These are phyloP conservation scores for Persicaria tinctoria DNA, from an alignment of 148 eudicot genomes.

Conservation along the genomic window DNA sequence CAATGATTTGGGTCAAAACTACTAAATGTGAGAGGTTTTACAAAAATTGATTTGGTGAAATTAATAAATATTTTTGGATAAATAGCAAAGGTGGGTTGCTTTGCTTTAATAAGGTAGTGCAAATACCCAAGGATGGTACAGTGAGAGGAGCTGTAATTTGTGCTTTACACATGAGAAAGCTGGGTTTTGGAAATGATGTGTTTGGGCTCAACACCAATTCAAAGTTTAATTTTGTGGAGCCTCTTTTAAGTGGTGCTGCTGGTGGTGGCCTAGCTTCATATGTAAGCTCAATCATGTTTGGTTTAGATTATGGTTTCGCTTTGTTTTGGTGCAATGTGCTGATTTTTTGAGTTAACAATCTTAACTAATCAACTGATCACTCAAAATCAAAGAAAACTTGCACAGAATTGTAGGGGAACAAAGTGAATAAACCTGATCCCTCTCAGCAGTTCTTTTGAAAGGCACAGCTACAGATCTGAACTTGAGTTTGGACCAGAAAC, in stretches of 20 bases:
- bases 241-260: background rate
- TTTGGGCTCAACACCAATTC: background rate
- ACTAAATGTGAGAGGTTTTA: too few species aligned
- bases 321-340: too few species aligned
- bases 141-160: conserved; percentile 1
- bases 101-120: background rate
- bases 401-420: background rate
- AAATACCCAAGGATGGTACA: background rate
- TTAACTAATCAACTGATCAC: background rate
- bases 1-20: too few species aligned
- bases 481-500: conserved; percentile 4
- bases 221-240: background rate
- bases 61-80: too few species aligned
- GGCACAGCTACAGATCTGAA: conserved; percentile 3
- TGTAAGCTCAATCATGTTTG: background rate
- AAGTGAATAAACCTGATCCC: background rate
- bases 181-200: background rate
- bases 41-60: too few species aligned
- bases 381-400: background rate
- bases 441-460: background rate
- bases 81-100: conserved; percentile 1
- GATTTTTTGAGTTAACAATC: too few species aligned
- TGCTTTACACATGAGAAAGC: conserved; percentile 10
- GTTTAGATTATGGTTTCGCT: background rate
- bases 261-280: background rate